Percentiles rank a stretch among this genome's conserved stretches.
phyloP scores from a whole-genome alignment of 2,329 filamentous ascomycete species.

The Cordyceps tenuipes region DNA sequence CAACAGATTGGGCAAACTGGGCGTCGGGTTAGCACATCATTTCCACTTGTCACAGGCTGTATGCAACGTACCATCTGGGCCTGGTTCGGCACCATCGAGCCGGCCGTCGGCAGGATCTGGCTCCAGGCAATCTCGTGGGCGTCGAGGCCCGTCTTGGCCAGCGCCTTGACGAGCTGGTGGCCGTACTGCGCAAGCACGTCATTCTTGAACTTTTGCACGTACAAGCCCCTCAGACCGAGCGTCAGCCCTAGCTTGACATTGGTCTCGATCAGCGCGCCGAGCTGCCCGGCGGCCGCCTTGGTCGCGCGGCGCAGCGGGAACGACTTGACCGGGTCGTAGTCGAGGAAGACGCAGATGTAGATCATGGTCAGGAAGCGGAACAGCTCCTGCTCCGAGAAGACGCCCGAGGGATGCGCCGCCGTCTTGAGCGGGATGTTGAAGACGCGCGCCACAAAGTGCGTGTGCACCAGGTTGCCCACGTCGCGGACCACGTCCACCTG shows the following conservation, averaged over 20 bases:
- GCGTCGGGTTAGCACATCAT: not conserved
- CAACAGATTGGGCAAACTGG: slow-evolving; percentile 5
- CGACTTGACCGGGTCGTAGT: slow-evolving; percentile 57
- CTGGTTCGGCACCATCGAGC: slow-evolving; percentile 62
- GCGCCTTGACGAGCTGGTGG: slow-evolving; percentile 52
- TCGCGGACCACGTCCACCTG: slow-evolving; percentile 67
- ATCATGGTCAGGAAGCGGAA: slow-evolving; percentile 57
- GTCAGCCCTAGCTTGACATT: slow-evolving; percentile 44
- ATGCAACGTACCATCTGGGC: slow-evolving; percentile 48
- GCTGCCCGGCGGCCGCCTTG: slow-evolving; percentile 45
- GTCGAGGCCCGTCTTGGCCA: slow-evolving; percentile 55
- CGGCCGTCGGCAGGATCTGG: slow-evolving; percentile 60
- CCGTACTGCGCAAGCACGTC: slow-evolving; percentile 56
- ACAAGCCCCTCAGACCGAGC: slow-evolving; percentile 27
- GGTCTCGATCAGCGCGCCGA: slow-evolving; percentile 54
- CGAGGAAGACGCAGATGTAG: slow-evolving; percentile 57
- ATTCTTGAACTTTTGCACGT: slow-evolving; percentile 42
- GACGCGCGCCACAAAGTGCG: slow-evolving; percentile 52
- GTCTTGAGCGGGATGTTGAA: slow-evolving; percentile 64
- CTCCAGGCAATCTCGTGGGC: slow-evolving; percentile 61
- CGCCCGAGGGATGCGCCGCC: slow-evolving; percentile 47
- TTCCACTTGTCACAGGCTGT: too few species aligned
- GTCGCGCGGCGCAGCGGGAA: slow-evolving; percentile 55
- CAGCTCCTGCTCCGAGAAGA: slow-evolving; percentile 46
- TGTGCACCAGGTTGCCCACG: slow-evolving; percentile 58